Percentiles rank a stretch among this genome's conserved stretches.
phyloP scores from a whole-genome alignment of 768 basidiomycete genomes.

The Naganishia vaughanmartiniae region DNA sequence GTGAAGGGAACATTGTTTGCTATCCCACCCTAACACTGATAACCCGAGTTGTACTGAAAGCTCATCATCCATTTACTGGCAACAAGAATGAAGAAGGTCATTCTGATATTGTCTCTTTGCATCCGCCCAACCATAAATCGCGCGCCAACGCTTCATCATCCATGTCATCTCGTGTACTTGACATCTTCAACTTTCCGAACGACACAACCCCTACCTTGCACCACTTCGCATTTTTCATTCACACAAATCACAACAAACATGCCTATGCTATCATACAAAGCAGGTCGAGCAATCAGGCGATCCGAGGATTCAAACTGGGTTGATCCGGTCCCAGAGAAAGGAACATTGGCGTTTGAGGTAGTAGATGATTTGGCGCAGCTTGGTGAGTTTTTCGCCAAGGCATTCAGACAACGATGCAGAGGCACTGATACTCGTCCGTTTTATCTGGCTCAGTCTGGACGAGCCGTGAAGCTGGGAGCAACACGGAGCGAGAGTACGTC shows the following conservation, averaged over 20 bases:
- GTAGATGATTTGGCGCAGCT: conserved; percentile 54
- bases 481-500: conserved; percentile 40
- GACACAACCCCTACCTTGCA: not conserved
- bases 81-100: too few relatives aligned
- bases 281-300: conserved; percentile 43
- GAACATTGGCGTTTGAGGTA: conserved; percentile 40
- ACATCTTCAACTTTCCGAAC: too few relatives aligned
- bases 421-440: conserved; percentile 59
- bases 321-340: conserved; percentile 47
- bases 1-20: not conserved
- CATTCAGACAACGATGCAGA: conserved; percentile 56
- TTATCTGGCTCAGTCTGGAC: conserved; percentile 35
- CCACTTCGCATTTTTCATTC: too few relatives aligned
- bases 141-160: too few relatives aligned
- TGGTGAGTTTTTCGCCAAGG: conserved; percentile 59
- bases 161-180: too few relatives aligned
- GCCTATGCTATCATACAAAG: conserved; percentile 66
- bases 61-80: too few relatives aligned
- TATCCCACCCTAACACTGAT: too few relatives aligned
- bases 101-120: too few relatives aligned
- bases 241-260: conserved; percentile 4
- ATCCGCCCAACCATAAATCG: too few relatives aligned
- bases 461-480: conserved; percentile 33
- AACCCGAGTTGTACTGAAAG: too few relatives aligned
- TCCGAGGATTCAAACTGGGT: conserved; percentile 45